phyloP scores from a whole-genome alignment of 805 yeast species.

The Pichia rugopelliculosa region DNA sequence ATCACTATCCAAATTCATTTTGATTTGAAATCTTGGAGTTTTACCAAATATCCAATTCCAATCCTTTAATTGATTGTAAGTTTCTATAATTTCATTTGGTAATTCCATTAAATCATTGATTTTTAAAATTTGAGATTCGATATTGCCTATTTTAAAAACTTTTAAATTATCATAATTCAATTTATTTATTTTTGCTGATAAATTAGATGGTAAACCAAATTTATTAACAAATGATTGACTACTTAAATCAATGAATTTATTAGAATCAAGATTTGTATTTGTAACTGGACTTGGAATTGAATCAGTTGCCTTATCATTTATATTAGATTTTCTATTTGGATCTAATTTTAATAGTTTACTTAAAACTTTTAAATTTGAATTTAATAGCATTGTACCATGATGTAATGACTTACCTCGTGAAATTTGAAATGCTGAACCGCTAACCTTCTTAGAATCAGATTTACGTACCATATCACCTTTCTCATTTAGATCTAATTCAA shows the following conservation, averaged over 20 bases:
- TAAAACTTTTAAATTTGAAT: conserved; percentile 54
- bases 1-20: conserved; percentile 36
- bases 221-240: conserved; percentile 31
- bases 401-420: conserved; percentile 79
- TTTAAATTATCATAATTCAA: conserved; percentile 12
- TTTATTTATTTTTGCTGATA: neutral
- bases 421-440: conserved; percentile 90
- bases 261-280: conserved; percentile 45
- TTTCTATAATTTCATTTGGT: conserved; percentile 34
- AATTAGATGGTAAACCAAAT: conserved; percentile 24
- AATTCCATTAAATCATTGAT: conserved; percentile 20
- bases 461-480: conserved; percentile 72
- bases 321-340: conserved; percentile 12
- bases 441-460: conserved; percentile 47
- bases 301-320: conserved; percentile 38
- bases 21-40: conserved; percentile 68
- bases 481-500: conserved; percentile 44
- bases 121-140: conserved; percentile 18
- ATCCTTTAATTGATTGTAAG: conserved; percentile 35
- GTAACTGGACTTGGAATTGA: conserved; percentile 78
- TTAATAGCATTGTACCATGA: conserved; percentile 90
- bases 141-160: conserved; percentile 4
- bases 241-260: conserved; percentile 41
- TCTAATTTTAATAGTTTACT: conserved; percentile 44
- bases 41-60: conserved; percentile 75